These are phyloP conservation scores for Cytospora piceicola DNA, from an alignment of 2,329 filamentous ascomycete genomes.

Conservation along the genomic window DNA sequence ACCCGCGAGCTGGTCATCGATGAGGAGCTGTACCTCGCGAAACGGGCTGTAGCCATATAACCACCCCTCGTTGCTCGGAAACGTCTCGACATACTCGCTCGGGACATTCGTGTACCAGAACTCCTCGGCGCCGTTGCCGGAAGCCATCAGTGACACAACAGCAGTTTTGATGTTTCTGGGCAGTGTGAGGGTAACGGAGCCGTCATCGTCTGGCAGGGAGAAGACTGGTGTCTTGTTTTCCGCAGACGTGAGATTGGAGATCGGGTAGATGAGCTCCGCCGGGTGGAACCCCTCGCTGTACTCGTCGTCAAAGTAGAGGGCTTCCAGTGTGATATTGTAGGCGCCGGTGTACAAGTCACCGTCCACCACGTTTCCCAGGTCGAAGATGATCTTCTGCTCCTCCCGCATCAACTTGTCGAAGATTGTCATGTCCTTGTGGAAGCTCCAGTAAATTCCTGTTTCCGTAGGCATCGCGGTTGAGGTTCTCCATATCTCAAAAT, in stretches of 20 bases:
- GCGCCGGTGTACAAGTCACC: slow-evolving; percentile 58
- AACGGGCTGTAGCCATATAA: slow-evolving; percentile 68
- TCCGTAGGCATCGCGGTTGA: slow-evolving; percentile 66
- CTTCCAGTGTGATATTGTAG: slow-evolving; percentile 63
- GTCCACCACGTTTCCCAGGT: slow-evolving; percentile 62
- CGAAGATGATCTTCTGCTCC: slow-evolving; percentile 64
- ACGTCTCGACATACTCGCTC: slow-evolving; percentile 57
- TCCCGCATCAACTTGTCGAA: slow-evolving; percentile 57
- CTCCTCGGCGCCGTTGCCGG: slow-evolving; percentile 67
- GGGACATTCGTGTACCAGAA: slow-evolving; percentile 74
- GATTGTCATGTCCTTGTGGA: slow-evolving; percentile 65
- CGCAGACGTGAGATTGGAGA: slow-evolving; percentile 49
- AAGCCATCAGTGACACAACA: slow-evolving; percentile 65
- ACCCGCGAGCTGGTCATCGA: slow-evolving; percentile 65
- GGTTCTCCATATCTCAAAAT: slow-evolving; percentile 67
- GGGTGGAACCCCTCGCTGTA: slow-evolving; percentile 37
- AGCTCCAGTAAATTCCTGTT: slow-evolving; percentile 57
- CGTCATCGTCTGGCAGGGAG: slow-evolving; percentile 56
- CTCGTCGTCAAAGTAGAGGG: slow-evolving; percentile 51
- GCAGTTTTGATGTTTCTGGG: slow-evolving; percentile 62
- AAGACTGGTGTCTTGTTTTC: slow-evolving; percentile 58
- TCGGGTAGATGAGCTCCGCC: slow-evolving; percentile 40
- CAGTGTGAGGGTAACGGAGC: slow-evolving; percentile 52
- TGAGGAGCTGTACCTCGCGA: slow-evolving; percentile 67
- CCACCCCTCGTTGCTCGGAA: slow-evolving; percentile 50